Percentiles rank a stretch among this genome's conserved stretches.
These are phyloP conservation scores for Heimioporus punctisporus DNA, from an alignment of 1,284 basidiomycete genomes.

Conservation along the genomic window DNA sequence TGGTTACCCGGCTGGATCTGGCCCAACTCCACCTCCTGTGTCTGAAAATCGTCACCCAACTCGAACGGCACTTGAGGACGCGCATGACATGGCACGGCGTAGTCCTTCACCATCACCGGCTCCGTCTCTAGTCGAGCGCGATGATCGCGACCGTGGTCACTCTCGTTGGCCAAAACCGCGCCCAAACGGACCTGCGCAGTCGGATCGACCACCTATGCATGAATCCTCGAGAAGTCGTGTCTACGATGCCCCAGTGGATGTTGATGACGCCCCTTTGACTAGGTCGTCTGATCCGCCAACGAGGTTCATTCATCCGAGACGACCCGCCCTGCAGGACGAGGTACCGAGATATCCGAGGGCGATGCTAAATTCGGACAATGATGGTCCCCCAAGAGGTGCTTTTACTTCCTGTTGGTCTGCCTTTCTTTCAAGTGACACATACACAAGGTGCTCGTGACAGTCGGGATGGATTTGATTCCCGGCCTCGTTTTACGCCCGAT, in stretches of 20 bases:
- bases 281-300: constrained; percentile 22
- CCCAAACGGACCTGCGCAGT: constrained; percentile 8
- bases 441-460: constrained; percentile 20
- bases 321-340: constrained; percentile 24
- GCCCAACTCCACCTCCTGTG: neutral
- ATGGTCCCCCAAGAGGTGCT: constrained; percentile 19
- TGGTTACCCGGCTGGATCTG: constrained; percentile 5
- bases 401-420: neutral
- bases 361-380: constrained; percentile 34
- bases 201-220: constrained; percentile 15
- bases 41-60: constrained; percentile 6
- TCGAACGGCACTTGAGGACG: constrained; percentile 5
- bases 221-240: constrained; percentile 25
- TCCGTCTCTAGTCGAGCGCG: constrained; percentile 11
- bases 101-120: constrained; percentile 12
- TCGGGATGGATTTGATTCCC: constrained; percentile 22
- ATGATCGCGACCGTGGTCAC: constrained; percentile 20
- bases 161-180: constrained; percentile 16
- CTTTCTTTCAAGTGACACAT: neutral
- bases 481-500: constrained; percentile 19
- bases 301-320: constrained; percentile 17
- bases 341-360: constrained; percentile 42
- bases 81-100: constrained; percentile 9
- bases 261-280: constrained; percentile 27
- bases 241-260: constrained; percentile 25